Base-by-base conservation (phyloP, 768 basidiomycete species). In the Ephemerocybe angulata region DNA sequence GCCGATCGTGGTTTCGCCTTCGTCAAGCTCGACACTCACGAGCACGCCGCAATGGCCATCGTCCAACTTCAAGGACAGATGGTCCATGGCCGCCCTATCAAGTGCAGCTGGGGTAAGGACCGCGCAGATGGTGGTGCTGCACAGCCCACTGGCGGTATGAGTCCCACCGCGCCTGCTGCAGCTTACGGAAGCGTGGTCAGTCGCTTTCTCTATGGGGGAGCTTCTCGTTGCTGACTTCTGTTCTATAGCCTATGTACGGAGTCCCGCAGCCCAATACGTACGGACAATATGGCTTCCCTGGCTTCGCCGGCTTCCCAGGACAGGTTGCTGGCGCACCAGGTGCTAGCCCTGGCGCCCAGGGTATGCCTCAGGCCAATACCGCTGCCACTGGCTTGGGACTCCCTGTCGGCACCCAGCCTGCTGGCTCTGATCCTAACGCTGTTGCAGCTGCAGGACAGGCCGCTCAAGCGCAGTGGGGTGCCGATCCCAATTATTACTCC, bases 91-190 rank as follows among this genome's bases (percentile, higher is more conserved):
- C 76, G 97, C 35, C 93, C 95, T 7, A 93, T 98, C 79, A 98
- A 98, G 74, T 96, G 93, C 72, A 93, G 92, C 64, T 99, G 97
- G 97, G 97, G 97, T 54, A 98, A 98, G 72, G 96, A 98, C 69
- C 82, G 92, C 58, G 87, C 85, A 22, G 87, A 89, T 67, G 88
- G 84, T 30, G 82, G 80, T 24, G 74, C 77, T 52, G 76, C 81
- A 24, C 78, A 81, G 53, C 74, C 81, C 46, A 64, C 72, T 15
- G 70, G 65, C 30, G 74, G 76, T 33, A 69, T 88, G 62, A 87
- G 85, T 62, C 87, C 88, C 29, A 76, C 82, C 43, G 69, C 81
- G 24, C 69, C 75, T 31, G 81, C 86, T 46, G 67, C 86, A 41
- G 85, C 88, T 15, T 93, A 93, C 67, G 88, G 82, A 57, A 87